Base-by-base conservation (phyloP, 2,329 filamentous ascomycete genomes). In the Alternaria novae-zelandiae region DNA sequence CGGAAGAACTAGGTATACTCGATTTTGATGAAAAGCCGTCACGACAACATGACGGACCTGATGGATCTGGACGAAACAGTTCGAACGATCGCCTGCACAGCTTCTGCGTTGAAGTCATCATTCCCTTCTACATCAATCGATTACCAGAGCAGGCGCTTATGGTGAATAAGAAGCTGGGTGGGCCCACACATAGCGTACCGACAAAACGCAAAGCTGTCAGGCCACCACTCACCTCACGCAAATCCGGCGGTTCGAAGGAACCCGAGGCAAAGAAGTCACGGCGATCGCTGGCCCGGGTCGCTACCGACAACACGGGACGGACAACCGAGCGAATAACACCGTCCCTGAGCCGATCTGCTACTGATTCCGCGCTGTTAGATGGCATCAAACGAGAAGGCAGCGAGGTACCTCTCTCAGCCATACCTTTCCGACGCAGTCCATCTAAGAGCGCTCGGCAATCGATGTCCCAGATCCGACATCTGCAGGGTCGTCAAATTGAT, bases 61-160 rank as follows among this genome's bases (percentile, higher is more conserved):
- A 77, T 41, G 61, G 66, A 46, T 56, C 64, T 58, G 70, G 70
- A 30, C 71, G 73, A 56, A 54, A 63, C 25, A 58, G 73, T 61
- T 64, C 71, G 63, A 82, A 61, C 82, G 91, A 94, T 73, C 88
- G 90, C 7, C 81, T 94, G 7, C 88, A 86, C 66, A 90, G 91
- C 75, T 96, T 95, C 74, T 95, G 91, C 73, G 84, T 92, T 15
- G 92, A 96, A 74, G 90, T 96, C 44, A 89, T 96, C 70, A 83
- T 93, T 47, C 92, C 92, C 32, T 95, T 95, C 88, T 96, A 93
- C 75, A 89, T 90, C 32, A 88, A 91, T 13, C 89, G 92, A 32
- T 83, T 94, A n/a, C 91, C 91, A 1, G 87, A 91, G 36, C 82
- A 90, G 13, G 93, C 91, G 71, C 86, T 89, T 50, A 83, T 85